Base-by-base conservation (phyloP, 1,284 basidiomycete genomes). In the Pyrrhoderma noxium region DNA sequence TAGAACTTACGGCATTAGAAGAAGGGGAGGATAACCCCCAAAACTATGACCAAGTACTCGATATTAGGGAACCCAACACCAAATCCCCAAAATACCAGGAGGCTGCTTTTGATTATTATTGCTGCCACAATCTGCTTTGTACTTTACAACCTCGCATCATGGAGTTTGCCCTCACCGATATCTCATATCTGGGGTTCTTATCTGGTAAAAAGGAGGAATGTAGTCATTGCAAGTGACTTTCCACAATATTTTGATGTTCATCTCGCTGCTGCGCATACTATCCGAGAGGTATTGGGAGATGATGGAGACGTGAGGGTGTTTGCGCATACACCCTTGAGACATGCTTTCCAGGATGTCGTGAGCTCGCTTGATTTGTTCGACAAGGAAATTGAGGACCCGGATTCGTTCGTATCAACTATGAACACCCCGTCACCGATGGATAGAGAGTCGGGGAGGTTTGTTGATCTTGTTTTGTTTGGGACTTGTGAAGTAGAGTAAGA, bases 401-500 rank as follows among this genome's bases (percentile, higher is more conserved):
- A 47, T 25, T 38, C 46, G 3, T 47, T 52, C 22, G 40, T 52
- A 14, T 13, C 35, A 22, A 44, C 37, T 35, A 38, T 52, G 36
- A 47, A 25, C 43, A 16, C 8, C 16, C 23, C 45, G n/a, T 31
- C 23, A 3, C 27, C 27, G 5, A 31, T 23, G 7, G 35, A 47
- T 23, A 50, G 53, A 45, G 49, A 53, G 22, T 54, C 56, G 44
- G 47, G 61, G 3, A 59, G 59, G 14, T 59, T 56, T 22, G 59
- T 67, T 38, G 67, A 70, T 53, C 22, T 67, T 38, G 56, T 71
- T 21, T 54, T 70, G 16, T 59, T 70, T 9, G 67, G 67, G 25
- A 70, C 68, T 21, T 70, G 68, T 51, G 68, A 69, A 54, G 50
- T 66, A 14, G 55, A 69, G 67, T 69, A 45, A 53, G 65, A 31